Evolutionary conservation across 257 asterid genomes (phyloP), one percentile per base, ranked within the genome.

Genomic region (Petunia axillaris): DNA sequence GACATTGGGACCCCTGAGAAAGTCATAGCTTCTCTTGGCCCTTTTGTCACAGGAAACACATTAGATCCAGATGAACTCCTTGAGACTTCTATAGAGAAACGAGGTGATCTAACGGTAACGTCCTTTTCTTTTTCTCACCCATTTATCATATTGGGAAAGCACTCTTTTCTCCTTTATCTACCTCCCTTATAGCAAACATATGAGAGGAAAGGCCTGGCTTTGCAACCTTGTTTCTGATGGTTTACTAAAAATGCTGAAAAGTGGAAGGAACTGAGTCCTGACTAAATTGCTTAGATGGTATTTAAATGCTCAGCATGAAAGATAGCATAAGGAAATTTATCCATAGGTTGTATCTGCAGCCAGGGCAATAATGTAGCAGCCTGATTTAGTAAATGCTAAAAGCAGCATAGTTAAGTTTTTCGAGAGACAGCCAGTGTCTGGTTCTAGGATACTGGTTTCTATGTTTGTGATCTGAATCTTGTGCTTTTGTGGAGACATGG

Each of bases 1-100:
- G 98, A 96, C 57, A 94, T 96, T 55, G 99, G 97, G 66, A 91
- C 82, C 90, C 99, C 98, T 0, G 97, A 94, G 71, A 92, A 89
- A 81, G 76, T 96, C 89, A 96, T 96, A 48, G 93, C 99, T 80
- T 93, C 99, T 64, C 98, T 96, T 14, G 99, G 99, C 55, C 99
- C 98, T 37, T 95, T 94, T 66, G 98, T 96, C 83, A 96, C 99
- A 0, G 99, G 98, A 63, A 96, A 92, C 63, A 89, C 98, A 1
- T 76, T 77, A 0, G 99, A 96, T 82, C 97, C 97, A 3, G 98
- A 96, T 82, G 98, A 96, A 83, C 95, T 96, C 73, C 75, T 96
- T 2, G 87, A 91, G 60, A 90, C 96, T 40, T 86, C 94, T 14
- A 83, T 92, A 38, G 98, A 96, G 85, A 92, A 92, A 85, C 94